Evolutionary conservation across 768 basidiomycete species (phyloP), one percentile per base, ranked within the genome.

Genomic region (Mycena polygramma): DNA sequence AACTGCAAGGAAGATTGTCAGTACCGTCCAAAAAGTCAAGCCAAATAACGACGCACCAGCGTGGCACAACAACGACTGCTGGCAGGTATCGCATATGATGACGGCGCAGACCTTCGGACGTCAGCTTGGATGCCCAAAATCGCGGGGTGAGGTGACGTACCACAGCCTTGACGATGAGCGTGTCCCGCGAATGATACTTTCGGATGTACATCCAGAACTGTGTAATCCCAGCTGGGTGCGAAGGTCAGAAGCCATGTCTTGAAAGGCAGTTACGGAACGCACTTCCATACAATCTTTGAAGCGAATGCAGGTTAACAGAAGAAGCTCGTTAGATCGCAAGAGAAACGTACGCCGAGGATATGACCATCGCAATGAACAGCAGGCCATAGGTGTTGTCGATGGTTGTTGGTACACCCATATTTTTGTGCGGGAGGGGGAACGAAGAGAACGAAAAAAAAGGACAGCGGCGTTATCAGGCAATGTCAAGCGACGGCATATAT

Each of bases 191-290:
- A 46, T 69, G 61, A 30, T 69, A 69, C 45, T 63, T 69, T 0
- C 68, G 68, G 54, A 69, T 69, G 15, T 63, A 69, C 36, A 69
- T 57, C 68, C 68, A 69, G 53, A 69, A 69, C n/a, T 63, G 67
- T 22, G 63, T n/a, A 26, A 63, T 63, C 24, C 67, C 67, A 36
- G 26, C 67, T 68, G n/a, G 19, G 19, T n/a, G 22, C 26, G 51
- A 53, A 55, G 17, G 30, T 53, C 17, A 53, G 14, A 35, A 15
- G 14, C 26, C 26, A 20, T 57, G 36, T 24, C n/a, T 57, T 7
- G 22, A 39, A 37, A 26, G 24, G 3, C 22, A 26, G 13, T 43
- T 15, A 36, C 8, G n/a, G 11, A 37, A n/a, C 65, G 45, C 26
- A 66, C 65, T 48, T 19, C 65, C 66, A 35, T 67, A 67, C 14